phyloP scores from a whole-genome alignment of 2,329 filamentous ascomycete species.

The Chrysoporthe puriensis region DNA sequence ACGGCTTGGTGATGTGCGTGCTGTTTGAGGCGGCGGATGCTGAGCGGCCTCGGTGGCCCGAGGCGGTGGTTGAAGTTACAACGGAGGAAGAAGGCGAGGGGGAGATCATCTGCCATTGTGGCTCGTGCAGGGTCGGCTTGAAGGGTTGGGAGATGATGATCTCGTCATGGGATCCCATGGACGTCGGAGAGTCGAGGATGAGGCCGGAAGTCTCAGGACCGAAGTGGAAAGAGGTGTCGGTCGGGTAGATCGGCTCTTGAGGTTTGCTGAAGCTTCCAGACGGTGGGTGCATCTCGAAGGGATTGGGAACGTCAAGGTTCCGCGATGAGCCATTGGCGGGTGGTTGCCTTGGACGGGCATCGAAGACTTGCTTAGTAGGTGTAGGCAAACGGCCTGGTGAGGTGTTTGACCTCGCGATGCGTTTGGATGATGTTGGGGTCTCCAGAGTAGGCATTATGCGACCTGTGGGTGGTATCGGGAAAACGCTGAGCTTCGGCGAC shows the following conservation, averaged over 20 bases:
- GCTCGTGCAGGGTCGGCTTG: conserved; percentile 44
- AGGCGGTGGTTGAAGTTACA: conserved; percentile 29
- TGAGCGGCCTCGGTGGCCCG: conserved; percentile 29
- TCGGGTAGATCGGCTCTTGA: conserved; percentile 26
- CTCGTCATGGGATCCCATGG: conserved; percentile 32
- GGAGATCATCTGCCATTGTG: conserved; percentile 53
- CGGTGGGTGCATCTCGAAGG: conserved; percentile 22
- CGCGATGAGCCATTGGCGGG: conserved; percentile 15
- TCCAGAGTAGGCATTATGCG: conserved; percentile 28
- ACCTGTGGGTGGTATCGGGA: conserved; percentile 43
- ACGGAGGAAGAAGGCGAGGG: conserved; percentile 40
- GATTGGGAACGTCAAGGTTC: conserved; percentile 24
- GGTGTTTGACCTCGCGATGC: conserved; percentile 57
- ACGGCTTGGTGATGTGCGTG: conserved; percentile 40
- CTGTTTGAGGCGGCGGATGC: conserved; percentile 30
- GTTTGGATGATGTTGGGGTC: conserved; percentile 39
- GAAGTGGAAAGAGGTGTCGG: conserved; percentile 35
- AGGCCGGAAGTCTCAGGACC: conserved; percentile 42
- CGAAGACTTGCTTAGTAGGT: conserved; percentile 44
- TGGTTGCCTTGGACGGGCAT: conserved; percentile 21
- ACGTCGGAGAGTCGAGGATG: conserved; percentile 47
- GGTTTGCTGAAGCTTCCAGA: background rate
- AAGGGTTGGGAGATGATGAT: conserved; percentile 38
- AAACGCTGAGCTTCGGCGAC: conserved; percentile 52
- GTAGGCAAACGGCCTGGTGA: conserved; percentile 54